Evolutionary conservation across 2,329 filamentous ascomycete genomes (phyloP).

Genomic region (Pseudopithomyces maydicus): DNA sequence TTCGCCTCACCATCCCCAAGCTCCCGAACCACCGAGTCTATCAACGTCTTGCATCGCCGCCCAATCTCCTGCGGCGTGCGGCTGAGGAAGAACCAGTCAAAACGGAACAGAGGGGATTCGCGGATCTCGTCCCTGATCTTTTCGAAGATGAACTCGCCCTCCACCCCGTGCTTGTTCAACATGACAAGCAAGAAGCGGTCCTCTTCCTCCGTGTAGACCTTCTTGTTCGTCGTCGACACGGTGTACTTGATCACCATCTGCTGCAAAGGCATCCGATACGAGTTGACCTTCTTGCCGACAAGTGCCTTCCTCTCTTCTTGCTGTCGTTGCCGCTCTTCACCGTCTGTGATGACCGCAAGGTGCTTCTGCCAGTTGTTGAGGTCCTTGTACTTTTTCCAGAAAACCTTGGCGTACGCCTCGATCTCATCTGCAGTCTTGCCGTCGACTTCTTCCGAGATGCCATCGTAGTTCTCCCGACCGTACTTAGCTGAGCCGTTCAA

Average conservation of each 20-base stretch:
- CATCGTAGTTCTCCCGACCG: conserved; percentile 82
- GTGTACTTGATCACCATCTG: conserved; percentile 99
- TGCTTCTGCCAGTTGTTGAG: conserved; percentile 89
- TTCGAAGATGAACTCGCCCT: conserved; percentile 88
- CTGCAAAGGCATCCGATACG: conserved; percentile 96
- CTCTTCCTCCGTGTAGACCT: conserved; percentile 98
- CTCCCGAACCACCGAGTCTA: conserved; percentile 93
- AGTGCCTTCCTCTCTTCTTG: conserved; percentile 92
- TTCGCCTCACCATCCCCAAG: conserved; percentile 69
- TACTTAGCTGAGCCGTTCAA: conserved; percentile 94
- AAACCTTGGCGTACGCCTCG: conserved; percentile 88
- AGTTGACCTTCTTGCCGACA: conserved; percentile 90
- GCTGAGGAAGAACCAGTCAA: conserved; percentile 99
- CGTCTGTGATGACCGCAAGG: conserved; percentile 86
- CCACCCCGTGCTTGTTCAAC: conserved; percentile 88
- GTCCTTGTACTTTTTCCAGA: conserved; percentile 94
- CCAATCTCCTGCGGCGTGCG: conserved; percentile 91
- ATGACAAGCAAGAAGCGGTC: conserved; percentile 94
- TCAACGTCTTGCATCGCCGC: conserved; percentile 87
- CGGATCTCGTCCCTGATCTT: conserved; percentile 96
- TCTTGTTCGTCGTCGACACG: conserved; percentile 98
- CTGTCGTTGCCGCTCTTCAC: conserved; percentile 86
- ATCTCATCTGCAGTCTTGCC: conserved; percentile 86
- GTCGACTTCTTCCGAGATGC: conserved; percentile 87
- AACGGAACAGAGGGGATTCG: conserved; percentile 91